phyloP scores from a whole-genome alignment of 495 filamentous ascomycete species.

The Viridothelium virens region DNA sequence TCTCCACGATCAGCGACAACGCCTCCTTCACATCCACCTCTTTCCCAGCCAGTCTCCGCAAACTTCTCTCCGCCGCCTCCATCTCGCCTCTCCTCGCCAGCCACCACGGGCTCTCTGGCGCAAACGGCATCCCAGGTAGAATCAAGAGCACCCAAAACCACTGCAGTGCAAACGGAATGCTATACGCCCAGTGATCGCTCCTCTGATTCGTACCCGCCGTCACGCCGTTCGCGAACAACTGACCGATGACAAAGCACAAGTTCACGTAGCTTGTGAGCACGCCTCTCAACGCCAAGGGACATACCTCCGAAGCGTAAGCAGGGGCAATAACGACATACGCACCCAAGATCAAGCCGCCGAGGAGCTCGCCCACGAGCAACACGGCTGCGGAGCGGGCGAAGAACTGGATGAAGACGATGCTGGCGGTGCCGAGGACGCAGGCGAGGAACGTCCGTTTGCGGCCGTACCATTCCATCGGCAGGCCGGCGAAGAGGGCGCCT shows the following conservation, averaged over 20 bases:
- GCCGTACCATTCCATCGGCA: slow-evolving; percentile 36
- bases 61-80: slow-evolving; percentile 33
- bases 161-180: slow-evolving; percentile 37
- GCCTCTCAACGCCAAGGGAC: slow-evolving; percentile 22
- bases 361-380: slow-evolving; percentile 34
- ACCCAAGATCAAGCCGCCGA: slow-evolving; percentile 33
- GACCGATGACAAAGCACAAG: slow-evolving; percentile 45
- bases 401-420: slow-evolving; percentile 46
- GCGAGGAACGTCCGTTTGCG: slow-evolving; percentile 31
- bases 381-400: slow-evolving; percentile 39
- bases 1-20: slow-evolving; percentile 36
- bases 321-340: slow-evolving; percentile 33
- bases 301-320: slow-evolving; percentile 43
- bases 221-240: slow-evolving; percentile 46
- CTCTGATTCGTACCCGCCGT: slow-evolving; percentile 31
- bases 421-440: slow-evolving; percentile 36
- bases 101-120: slow-evolving; percentile 38
- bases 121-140: slow-evolving; percentile 32
- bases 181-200: slow-evolving; percentile 35
- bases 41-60: slow-evolving; percentile 33
- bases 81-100: slow-evolving; percentile 34
- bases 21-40: slow-evolving; percentile 36
- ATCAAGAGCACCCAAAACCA: slow-evolving; percentile 40
- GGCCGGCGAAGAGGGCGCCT: slow-evolving; percentile 29
- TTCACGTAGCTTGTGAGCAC: slow-evolving; percentile 38